These are phyloP conservation scores for Astrephomene gubernaculifera DNA, from an alignment of 139 green algal genomes.

Conservation along the genomic window DNA sequence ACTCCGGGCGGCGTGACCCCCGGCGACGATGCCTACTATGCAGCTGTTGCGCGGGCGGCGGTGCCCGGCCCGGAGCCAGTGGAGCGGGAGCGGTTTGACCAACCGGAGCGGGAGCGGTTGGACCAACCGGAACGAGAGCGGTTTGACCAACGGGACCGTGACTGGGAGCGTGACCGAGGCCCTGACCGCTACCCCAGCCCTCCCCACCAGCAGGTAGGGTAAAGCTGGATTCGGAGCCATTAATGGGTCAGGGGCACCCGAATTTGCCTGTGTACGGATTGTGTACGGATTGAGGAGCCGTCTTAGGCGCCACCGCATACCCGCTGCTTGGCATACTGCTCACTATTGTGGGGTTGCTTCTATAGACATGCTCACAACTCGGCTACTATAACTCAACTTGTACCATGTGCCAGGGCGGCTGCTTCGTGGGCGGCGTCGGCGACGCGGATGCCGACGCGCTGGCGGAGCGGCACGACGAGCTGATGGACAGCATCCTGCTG, in stretches of 20 bases:
- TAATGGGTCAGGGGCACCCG: too few species aligned
- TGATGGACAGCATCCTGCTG: conserved; percentile 87
- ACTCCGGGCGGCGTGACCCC: conserved; percentile 72
- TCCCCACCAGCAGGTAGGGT: neutral
- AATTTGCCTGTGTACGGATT: too few species aligned
- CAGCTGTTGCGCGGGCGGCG: conserved; percentile 40
- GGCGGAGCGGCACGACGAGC: conserved; percentile 47
- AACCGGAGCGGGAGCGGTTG: conserved; percentile 10
- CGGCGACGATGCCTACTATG: conserved; percentile 61
- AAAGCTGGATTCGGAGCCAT: too few species aligned
- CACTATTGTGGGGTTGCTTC: too few species aligned
- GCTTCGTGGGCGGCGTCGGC: neutral
- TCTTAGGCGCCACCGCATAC: too few species aligned
- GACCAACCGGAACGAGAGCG: conserved; percentile 24
- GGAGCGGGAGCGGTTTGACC: neutral
- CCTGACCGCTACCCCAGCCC: conserved; percentile 3
- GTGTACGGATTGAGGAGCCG: too few species aligned
- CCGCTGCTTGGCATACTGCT: too few species aligned
- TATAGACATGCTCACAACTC: too few species aligned
- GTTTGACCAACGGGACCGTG: conserved; percentile 8
- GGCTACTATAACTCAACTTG: too few species aligned
- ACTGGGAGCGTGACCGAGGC: conserved; percentile 3
- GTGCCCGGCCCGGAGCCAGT: neutral
- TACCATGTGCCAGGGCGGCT: neutral
- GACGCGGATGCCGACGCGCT: conserved; percentile 21